phyloP scores from a whole-genome alignment of 139 green algal genomes.

The Auxenochlorella pyrenoidosa region DNA sequence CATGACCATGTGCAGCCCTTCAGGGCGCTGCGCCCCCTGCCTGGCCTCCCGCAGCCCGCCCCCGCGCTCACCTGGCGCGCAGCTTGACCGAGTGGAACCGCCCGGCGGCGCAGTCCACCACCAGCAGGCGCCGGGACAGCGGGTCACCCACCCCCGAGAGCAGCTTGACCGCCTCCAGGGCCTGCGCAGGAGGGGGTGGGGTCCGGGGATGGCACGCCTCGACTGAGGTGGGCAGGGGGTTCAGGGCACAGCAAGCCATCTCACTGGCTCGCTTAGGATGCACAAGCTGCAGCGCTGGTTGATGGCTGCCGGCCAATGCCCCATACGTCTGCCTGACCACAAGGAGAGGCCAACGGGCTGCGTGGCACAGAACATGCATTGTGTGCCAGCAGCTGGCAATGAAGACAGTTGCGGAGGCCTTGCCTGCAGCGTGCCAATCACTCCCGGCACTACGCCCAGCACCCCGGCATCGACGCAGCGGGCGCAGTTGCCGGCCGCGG shows the following conservation, averaged over 20 bases:
- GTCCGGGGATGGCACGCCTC: background rate
- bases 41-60: no score
- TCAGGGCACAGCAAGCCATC: no score
- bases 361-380: no score
- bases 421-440: slow-evolving; percentile 94
- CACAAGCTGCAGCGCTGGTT: no score
- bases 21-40: no score
- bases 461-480: slow-evolving; percentile 93
- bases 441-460: slow-evolving; percentile 89
- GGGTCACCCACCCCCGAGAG: slow-evolving; percentile 71
- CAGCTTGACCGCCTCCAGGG: slow-evolving; percentile 95
- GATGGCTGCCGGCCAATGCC: no score
- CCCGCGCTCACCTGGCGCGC: slow-evolving; percentile 45
- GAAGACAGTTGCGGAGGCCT: background rate
- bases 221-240: background rate
- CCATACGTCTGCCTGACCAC: no score
- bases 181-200: slow-evolving; percentile 36
- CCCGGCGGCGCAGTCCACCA: slow-evolving; percentile 75
- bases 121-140: slow-evolving; percentile 68
- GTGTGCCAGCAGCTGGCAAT: no score
- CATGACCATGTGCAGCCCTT: no score
- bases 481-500: slow-evolving; percentile 77
- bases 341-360: no score
- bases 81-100: slow-evolving; percentile 84
- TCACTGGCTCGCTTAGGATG: no score